Base-by-base conservation (phyloP, 2,329 filamentous ascomycete species). In the Neonectria punicea region DNA sequence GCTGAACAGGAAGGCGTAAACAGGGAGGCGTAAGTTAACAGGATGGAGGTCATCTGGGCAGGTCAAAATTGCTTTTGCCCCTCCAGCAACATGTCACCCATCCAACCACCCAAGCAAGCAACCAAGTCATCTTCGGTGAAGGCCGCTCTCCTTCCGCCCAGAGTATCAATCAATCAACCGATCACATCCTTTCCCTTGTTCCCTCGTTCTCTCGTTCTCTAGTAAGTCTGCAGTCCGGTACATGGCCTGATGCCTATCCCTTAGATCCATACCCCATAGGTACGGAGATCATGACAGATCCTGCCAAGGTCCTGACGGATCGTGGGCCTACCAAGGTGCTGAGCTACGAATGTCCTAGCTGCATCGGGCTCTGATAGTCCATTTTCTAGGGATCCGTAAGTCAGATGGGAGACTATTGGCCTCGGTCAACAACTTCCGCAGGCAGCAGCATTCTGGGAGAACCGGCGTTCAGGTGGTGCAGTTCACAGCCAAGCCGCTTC, bases 371-470 rank as follows among this genome's bases (percentile, higher is more conserved):
- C 59, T 68, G 61, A 65, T 67, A 60, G 53, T 63, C 49, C 32
- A 14, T 22, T 10, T 50, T 8, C 47, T 36, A 32, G 22, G 14
- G 25, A 14, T 56, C 44, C 49, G 25, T 53, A 41, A 34, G 43
- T 55, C 54, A 25, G 51, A 63, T 54, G 61, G 61, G 55, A 51
- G 22, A 34, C 49, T 11, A 51, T 71, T 59, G 51, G 41, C 60
- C 41, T 49, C 58, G 36, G 22, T 34, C 44, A 53, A 25, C 34
- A 53, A 39, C 46, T 51, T 61, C 61, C 50, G 39, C 39, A 73
- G 71, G 71, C 71, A 73, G 67, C 71, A 73, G 61, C 44, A 66
- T 72, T 72, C 53, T 34, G 47, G 32, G 44, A 46, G 44, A 60
- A 58, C 49, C 47, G 53, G 62, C 39, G 56, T 51, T 51, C 36